Evolutionary conservation across 1,284 basidiomycete genomes (phyloP), one percentile per base, ranked within the genome.

Genomic region (Fomitopsis pinicola): DNA sequence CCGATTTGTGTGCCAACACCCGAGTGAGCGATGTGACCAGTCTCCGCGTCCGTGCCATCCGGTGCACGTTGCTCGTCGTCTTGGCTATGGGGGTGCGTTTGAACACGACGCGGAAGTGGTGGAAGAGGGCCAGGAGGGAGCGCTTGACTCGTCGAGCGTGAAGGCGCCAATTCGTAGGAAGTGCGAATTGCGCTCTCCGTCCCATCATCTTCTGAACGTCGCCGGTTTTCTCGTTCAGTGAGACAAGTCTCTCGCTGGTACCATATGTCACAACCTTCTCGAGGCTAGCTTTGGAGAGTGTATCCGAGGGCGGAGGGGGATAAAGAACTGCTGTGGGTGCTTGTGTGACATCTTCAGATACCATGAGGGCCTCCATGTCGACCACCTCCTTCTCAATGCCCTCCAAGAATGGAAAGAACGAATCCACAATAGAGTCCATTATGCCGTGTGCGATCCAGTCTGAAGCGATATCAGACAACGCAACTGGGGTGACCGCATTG

Each of bases 401-500:
- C 59, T 89, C 83, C 55, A 97, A 79, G 60, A 95, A 81, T 1
- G 96, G 95, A 74, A 95, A 94, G 76, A 97, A 97, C 1, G 94
- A 88, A 72, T 98, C 96, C 36, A 98, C 94, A 57, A 98, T 88
- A 1, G 95, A 97, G 71, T 98, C 96, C 70, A 98, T 80, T 58
- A 98, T 82, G 17, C 91, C 93, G 73, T 98, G 95, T 0, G 94
- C 94, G 66, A 98, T 94, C 95, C 95, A 98, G 72, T 97, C 94
- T 92, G 71, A 9, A 42, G 30, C 15, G 42, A 50, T 28, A 28
- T 45, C 55, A 10, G 42, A 57, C 36, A 26, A 26, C 56, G 44
- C n/a, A 59, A 22, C 22, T 5, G 9, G 22, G 8, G 42, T 4
- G 28, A 14, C 30, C 26, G 15, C 19, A 46, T 15, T 2, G 28